Percentiles rank a stretch among this genome's conserved stretches.
phyloP scores from a whole-genome alignment of 2,329 filamentous ascomycete species.

The Talaromyces atroroseus region DNA sequence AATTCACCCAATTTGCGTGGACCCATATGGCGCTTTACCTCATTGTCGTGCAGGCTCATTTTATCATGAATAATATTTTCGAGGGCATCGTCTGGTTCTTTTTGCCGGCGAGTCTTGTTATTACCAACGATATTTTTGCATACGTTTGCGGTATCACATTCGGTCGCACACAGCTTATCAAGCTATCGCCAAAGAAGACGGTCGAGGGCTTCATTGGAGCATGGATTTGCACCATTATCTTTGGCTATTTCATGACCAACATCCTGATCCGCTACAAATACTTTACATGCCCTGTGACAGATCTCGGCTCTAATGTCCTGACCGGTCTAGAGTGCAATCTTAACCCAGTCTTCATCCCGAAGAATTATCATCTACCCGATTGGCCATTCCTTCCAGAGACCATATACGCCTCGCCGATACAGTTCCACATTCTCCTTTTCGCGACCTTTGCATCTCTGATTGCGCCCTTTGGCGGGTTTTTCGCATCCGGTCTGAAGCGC shows the following conservation, averaged over 20 bases:
- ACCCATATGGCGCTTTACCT: slow-evolving; percentile 98
- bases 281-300: slow-evolving; percentile 96
- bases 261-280: slow-evolving; percentile 86
- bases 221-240: slow-evolving; percentile 90
- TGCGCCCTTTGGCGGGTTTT: slow-evolving; percentile 96
- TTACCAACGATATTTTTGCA: slow-evolving; percentile 97
- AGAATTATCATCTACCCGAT: slow-evolving; percentile 66
- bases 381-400: slow-evolving; percentile 67
- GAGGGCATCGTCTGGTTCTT: slow-evolving; percentile 99
- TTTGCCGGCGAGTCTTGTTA: slow-evolving; percentile 86
- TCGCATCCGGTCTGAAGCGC: slow-evolving; percentile 93
- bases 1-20: slow-evolving; percentile 99
- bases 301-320: slow-evolving; percentile 88
- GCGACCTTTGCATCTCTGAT: slow-evolving; percentile 94
- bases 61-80: slow-evolving; percentile 99
- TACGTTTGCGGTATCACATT: slow-evolving; percentile 98
- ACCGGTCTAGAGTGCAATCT: slow-evolving; percentile 83
- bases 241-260: slow-evolving; percentile 75
- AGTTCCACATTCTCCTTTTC: slow-evolving; percentile 85
- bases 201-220: slow-evolving; percentile 95
- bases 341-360: slow-evolving; percentile 84
- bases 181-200: slow-evolving; percentile 97
- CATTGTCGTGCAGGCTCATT: slow-evolving; percentile 96
- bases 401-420: slow-evolving; percentile 77
- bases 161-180: slow-evolving; percentile 92